A percentile compares a stretch with the other conserved stretches of the same genome.
phyloP scores from a whole-genome alignment of 192 early-diverging fungal species.

The Linnemannia elongata region DNA sequence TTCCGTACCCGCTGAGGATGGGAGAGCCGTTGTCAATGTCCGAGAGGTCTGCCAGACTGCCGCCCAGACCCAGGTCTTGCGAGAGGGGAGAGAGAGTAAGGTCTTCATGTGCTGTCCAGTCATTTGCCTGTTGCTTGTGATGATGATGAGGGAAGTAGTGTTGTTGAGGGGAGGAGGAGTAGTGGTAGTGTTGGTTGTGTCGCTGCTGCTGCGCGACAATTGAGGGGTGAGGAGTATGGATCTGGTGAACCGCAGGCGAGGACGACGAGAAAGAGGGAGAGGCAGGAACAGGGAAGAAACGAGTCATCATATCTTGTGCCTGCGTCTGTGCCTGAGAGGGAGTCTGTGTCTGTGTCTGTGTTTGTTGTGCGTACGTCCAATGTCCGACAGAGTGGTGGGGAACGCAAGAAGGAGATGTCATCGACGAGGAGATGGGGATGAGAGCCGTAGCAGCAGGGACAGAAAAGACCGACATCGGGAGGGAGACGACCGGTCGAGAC shows the following conservation, averaged over 20 bases:
- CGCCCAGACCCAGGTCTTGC: background rate
- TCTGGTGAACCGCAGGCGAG: background rate
- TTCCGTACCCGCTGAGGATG: background rate
- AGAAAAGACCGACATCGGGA: background rate
- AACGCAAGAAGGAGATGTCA: background rate
- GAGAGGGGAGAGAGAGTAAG: background rate
- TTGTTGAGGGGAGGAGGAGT: background rate
- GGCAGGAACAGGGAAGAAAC: background rate
- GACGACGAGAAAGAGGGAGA: background rate
- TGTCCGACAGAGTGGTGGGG: background rate
- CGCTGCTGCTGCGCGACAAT: background rate
- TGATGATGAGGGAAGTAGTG: background rate
- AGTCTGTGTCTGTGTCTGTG: background rate
- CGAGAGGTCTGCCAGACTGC: background rate
- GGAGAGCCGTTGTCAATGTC: background rate
- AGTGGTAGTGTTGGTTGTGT: background rate
- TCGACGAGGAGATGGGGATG: background rate
- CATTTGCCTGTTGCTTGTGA: background rate
- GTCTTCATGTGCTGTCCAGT: background rate
- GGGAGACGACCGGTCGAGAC: too few species aligned
- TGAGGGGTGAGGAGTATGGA: background rate
- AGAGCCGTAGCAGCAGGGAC: background rate
- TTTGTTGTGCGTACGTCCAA: background rate
- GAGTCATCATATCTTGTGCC: background rate
- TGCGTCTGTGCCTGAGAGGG: background rate